phyloP scores from a whole-genome alignment of 352 stramenopile genomes.

The Peronosclerospora sorghi region DNA sequence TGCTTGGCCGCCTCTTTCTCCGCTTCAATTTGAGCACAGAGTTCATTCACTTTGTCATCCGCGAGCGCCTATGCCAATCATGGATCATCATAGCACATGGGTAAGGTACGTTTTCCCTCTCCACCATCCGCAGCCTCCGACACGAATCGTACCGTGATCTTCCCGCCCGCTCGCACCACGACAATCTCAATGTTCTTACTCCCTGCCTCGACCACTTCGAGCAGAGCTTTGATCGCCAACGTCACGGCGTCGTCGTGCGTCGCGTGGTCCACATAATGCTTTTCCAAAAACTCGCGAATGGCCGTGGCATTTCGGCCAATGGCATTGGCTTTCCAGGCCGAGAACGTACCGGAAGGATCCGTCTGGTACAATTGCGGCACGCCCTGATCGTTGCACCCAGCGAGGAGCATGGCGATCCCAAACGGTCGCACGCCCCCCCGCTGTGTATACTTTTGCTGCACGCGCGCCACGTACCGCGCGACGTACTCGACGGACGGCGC shows the following conservation, averaged over 20 bases:
- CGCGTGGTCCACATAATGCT: slow-evolving; percentile 92
- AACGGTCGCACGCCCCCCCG: slow-evolving; percentile 96
- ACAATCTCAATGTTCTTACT: slow-evolving; percentile 99
- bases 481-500: slow-evolving; percentile 94
- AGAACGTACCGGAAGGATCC: slow-evolving; percentile 97
- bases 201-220: slow-evolving; percentile 97
- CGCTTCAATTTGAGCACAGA: slow-evolving; percentile 71
- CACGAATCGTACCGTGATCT: slow-evolving; percentile 49
- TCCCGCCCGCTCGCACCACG: slow-evolving; percentile 75
- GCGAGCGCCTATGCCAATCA: slow-evolving; percentile 33
- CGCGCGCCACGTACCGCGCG: slow-evolving; percentile 92
- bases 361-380: slow-evolving; percentile 96
- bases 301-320: slow-evolving; percentile 96
- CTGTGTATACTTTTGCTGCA: slow-evolving; percentile 98
- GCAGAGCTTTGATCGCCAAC: slow-evolving; percentile 91
- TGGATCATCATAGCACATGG: slow-evolving; percentile 1
- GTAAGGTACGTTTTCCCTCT: too few species aligned
- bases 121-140: slow-evolving; percentile 59
- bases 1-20: slow-evolving; percentile 76
- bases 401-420: slow-evolving; percentile 96
- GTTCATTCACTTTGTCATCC: slow-evolving; percentile 70
- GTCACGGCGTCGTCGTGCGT: slow-evolving; percentile 86
- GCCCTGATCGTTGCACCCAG: slow-evolving; percentile 87
- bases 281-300: slow-evolving; percentile 98
- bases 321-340: slow-evolving; percentile 96